Percentiles rank a stretch among this genome's conserved stretches.
phyloP scores from a whole-genome alignment of 805 yeast genomes.

The Candida ponderosae region DNA sequence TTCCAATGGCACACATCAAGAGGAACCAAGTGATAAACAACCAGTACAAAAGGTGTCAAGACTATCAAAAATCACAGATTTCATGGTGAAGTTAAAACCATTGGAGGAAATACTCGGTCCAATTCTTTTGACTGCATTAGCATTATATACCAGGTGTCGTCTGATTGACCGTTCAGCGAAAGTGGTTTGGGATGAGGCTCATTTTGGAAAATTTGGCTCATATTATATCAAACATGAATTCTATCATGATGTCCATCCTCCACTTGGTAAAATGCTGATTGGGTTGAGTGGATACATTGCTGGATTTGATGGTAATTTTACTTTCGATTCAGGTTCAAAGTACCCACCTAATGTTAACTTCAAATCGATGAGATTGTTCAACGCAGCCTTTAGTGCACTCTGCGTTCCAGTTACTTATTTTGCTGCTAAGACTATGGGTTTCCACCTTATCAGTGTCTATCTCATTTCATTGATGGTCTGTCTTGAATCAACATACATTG shows the following conservation, averaged over 20 bases:
- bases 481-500: slow-evolving; percentile 61
- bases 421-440: slow-evolving; percentile 54
- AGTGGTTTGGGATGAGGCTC: slow-evolving; percentile 89
- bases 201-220: slow-evolving; percentile 82
- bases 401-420: slow-evolving; percentile 67
- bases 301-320: slow-evolving; percentile 76
- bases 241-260: slow-evolving; percentile 85
- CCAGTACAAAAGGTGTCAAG: not conserved
- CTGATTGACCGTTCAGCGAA: slow-evolving; percentile 46
- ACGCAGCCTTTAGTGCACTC: slow-evolving; percentile 57
- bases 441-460: slow-evolving; percentile 44
- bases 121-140: slow-evolving; percentile 31
- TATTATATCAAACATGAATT: slow-evolving; percentile 72
- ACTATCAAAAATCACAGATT: not conserved
- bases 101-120: slow-evolving; percentile 29
- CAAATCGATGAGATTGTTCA: slow-evolving; percentile 62
- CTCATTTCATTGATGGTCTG: slow-evolving; percentile 55
- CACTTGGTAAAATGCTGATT: slow-evolving; percentile 73
- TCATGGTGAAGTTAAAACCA: not conserved
- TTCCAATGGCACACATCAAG: too few species aligned
- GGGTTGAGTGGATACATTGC: slow-evolving; percentile 75
- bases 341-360: slow-evolving; percentile 60
- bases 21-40: not conserved
- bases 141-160: slow-evolving; percentile 51
- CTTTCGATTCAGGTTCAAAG: slow-evolving; percentile 56